Conservation (phyloP, 805 yeast genomes). For the Metschnikowia noctiluminum region DNA sequence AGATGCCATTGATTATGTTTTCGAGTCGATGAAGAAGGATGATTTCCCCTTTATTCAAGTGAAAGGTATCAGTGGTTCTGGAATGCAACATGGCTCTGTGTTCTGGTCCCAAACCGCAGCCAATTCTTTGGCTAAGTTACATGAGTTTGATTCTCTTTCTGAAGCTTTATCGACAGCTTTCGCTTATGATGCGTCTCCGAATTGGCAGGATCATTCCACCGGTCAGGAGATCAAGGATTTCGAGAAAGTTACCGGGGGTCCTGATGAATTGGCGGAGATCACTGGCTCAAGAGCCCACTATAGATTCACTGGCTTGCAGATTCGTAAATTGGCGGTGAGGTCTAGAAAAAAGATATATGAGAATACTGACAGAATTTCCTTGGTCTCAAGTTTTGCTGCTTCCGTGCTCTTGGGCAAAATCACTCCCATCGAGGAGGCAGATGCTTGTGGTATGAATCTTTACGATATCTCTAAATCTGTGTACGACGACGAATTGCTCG, state of each 20-base stretch:
- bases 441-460: slow-evolving; percentile 91
- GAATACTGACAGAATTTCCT: slow-evolving; percentile 58
- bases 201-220: slow-evolving; percentile 95
- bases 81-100: slow-evolving; percentile 92
- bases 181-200: slow-evolving; percentile 67
- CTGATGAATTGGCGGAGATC: slow-evolving; percentile 59
- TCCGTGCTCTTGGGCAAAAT: slow-evolving; percentile 65
- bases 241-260: slow-evolving; percentile 54
- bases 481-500: slow-evolving; percentile 56
- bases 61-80: slow-evolving; percentile 73
- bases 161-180: slow-evolving; percentile 53
- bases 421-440: slow-evolving; percentile 71
- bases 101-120: slow-evolving; percentile 62
- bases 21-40: slow-evolving; percentile 47
- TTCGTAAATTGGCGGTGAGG: slow-evolving; percentile 62
- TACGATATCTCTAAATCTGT: slow-evolving; percentile 62
- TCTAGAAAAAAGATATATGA: slow-evolving; percentile 49
- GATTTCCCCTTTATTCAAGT: slow-evolving; percentile 59
- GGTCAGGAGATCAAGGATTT: slow-evolving; percentile 60
- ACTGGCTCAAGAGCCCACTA: slow-evolving; percentile 89
- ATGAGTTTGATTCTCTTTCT: slow-evolving; percentile 31
- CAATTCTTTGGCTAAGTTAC: slow-evolving; percentile 36
- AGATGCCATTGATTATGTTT: slow-evolving; percentile 69
- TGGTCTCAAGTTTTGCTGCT: slow-evolving; percentile 77
- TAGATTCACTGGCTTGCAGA: slow-evolving; percentile 91